These are phyloP conservation scores for Ustanciosporium gigantosporum DNA, from an alignment of 1,284 basidiomycete species.

Conservation along the genomic window DNA sequence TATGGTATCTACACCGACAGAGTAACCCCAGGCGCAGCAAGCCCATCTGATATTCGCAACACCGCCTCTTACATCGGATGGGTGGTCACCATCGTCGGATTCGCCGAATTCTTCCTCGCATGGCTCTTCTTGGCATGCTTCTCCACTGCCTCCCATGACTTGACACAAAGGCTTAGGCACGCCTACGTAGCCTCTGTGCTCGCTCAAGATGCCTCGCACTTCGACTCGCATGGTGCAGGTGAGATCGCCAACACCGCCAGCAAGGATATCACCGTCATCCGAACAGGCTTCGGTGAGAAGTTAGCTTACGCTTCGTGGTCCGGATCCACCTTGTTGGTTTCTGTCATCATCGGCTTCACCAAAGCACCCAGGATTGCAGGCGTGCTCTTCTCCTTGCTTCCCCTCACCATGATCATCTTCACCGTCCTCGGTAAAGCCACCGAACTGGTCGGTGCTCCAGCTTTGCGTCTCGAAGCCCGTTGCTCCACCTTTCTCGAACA, in stretches of 20 bases:
- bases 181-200: constrained; percentile 62
- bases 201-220: constrained; percentile 63
- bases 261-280: constrained; percentile 62
- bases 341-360: constrained; percentile 61
- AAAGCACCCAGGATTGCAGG: constrained; percentile 62
- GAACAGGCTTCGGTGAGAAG: constrained; percentile 62
- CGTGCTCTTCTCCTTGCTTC: constrained; percentile 62
- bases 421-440: constrained; percentile 54
- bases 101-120: constrained; percentile 47
- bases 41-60: constrained; percentile 24
- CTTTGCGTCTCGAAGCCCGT: constrained; percentile 60
- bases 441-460: constrained; percentile 52
- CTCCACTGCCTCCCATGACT: constrained; percentile 57
- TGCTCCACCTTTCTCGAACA: constrained; percentile 63
- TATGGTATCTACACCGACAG: constrained; percentile 55
- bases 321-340: constrained; percentile 54
- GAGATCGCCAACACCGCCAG: constrained; percentile 62
- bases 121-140: constrained; percentile 57
- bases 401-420: constrained; percentile 59
- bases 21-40: constrained; percentile 30
- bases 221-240: constrained; percentile 63
- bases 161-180: constrained; percentile 59
- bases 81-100: constrained; percentile 60
- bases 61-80: constrained; percentile 54
- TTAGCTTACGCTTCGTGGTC: constrained; percentile 61